phyloP scores from a whole-genome alignment of 1,284 basidiomycete species.

The Gomphus bonarii region DNA sequence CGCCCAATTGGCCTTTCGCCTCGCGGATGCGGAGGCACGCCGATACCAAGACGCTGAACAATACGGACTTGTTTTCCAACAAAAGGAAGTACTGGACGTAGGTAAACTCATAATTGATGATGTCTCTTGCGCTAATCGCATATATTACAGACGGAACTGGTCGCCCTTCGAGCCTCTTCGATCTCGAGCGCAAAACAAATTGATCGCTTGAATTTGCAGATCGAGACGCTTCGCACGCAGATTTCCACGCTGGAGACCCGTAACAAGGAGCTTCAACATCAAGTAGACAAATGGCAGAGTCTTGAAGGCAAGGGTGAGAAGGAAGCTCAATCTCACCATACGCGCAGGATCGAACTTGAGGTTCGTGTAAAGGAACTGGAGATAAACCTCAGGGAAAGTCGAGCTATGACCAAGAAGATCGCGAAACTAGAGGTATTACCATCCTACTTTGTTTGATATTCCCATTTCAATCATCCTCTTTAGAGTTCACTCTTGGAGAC shows the following conservation, averaged over 20 bases:
- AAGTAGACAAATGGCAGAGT: constrained; percentile 57
- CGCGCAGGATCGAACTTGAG: constrained; percentile 46
- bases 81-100: constrained; percentile 37
- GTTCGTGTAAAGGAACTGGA: constrained; percentile 39
- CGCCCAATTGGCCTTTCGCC: constrained; percentile 25
- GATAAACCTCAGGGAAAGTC: constrained; percentile 27
- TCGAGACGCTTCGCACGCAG: constrained; percentile 44
- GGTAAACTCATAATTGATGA: constrained; percentile 10
- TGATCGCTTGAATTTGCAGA: constrained; percentile 44
- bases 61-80: constrained; percentile 26
- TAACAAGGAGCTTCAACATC: constrained; percentile 47
- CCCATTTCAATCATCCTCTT: not conserved
- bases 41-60: constrained; percentile 19
- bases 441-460: constrained; percentile 6
- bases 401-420: constrained; percentile 19
- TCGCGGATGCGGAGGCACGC: constrained; percentile 26
- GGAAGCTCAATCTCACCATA: constrained; percentile 44
- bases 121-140: not conserved
- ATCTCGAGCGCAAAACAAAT: constrained; percentile 39
- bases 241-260: constrained; percentile 42
- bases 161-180: constrained; percentile 26
- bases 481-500: constrained; percentile 1
- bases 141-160: constrained; percentile 23
- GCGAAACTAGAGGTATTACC: constrained; percentile 16
- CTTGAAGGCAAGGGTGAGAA: constrained; percentile 53